Conservation (phyloP, 164 flowering plant genomes). For the Taxillus chinensis region DNA sequence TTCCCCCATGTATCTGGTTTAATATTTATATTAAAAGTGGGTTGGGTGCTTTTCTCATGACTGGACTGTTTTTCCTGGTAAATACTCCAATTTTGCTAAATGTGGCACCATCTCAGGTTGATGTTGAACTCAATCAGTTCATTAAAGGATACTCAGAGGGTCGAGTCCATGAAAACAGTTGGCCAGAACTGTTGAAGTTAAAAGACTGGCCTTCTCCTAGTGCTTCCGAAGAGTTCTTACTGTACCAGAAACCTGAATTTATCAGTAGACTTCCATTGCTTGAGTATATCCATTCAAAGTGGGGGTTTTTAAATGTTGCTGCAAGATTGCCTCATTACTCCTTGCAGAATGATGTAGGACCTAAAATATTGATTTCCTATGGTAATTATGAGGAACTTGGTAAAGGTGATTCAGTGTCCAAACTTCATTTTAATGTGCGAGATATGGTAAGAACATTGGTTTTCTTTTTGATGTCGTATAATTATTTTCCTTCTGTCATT, state of each 20-base stretch:
- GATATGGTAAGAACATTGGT: slow-evolving; percentile 61
- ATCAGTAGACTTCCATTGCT: slow-evolving; percentile 75
- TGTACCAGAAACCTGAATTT: slow-evolving; percentile 83
- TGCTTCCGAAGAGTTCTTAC: slow-evolving; percentile 81
- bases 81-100: neutral
- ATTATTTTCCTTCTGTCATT: neutral
- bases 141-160: slow-evolving; percentile 83
- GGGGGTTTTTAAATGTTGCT: slow-evolving; percentile 91
- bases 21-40: no score
- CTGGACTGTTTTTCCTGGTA: no score
- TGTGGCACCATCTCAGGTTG: slow-evolving; percentile 43
- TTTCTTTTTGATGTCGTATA: neutral
- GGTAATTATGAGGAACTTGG: slow-evolving; percentile 66
- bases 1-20: no score
- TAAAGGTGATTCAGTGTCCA: slow-evolving; percentile 62
- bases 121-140: slow-evolving; percentile 67
- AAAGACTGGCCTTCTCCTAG: slow-evolving; percentile 87
- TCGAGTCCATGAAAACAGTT: slow-evolving; percentile 47
- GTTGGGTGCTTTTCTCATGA: no score
- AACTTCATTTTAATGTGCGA: slow-evolving; percentile 65
- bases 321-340: slow-evolving; percentile 88
- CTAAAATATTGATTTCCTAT: slow-evolving; percentile 67
- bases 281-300: slow-evolving; percentile 88
- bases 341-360: slow-evolving; percentile 81
- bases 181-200: slow-evolving; percentile 67